Evolutionary conservation across 2,329 filamentous ascomycete species (phyloP), one percentile per base, ranked within the genome.

Genomic region (Botryotinia globosa): DNA sequence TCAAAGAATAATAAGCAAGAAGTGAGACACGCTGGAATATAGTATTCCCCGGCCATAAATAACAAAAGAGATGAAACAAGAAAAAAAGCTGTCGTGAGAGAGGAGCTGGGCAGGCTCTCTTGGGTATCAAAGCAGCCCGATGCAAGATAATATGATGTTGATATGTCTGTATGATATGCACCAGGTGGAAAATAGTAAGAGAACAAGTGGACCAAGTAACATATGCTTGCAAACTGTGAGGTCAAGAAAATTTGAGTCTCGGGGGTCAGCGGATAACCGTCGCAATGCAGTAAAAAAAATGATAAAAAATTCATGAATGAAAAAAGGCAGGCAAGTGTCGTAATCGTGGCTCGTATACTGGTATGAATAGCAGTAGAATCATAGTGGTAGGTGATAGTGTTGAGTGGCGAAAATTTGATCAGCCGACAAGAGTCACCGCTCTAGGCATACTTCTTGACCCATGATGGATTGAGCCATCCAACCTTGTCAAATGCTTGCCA

Each of bases 401-500:
- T 61, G 61, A 66, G 62, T 69, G 67, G 67, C 48, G 20, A 73
- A 42, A 51, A 51, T 34, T 45, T 34, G 44, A 54, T 66, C 72
- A 73, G 69, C 66, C 69, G 25, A 58, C 63, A 73, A 71, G 56
- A 48, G 65, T 45, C 69, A 71, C 56, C 42, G n/a, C 37, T 54
- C 69, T 61, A 77, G 42, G 76, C 61, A 62, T 76, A 76, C 54
- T 77, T 73, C 69, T 71, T 48, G 54, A 80, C 76, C 76, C 76
- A 78, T n/a, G 74, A 68, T 18, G 74, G 65, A 39, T 80, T 72
- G 18, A 97, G 89, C 93, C 94, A 97, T 77, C 92, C 92, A 54
- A 96, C 92, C 78, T 90, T 91, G 67, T 97, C 92, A 80, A 93
- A 98, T 9, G 94, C 94, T 54, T 90, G 90, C 92, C 94, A 97